Evolutionary conservation across 805 yeast genomes (phyloP).

Genomic region (Schizosaccharomyces osmophilus): DNA sequence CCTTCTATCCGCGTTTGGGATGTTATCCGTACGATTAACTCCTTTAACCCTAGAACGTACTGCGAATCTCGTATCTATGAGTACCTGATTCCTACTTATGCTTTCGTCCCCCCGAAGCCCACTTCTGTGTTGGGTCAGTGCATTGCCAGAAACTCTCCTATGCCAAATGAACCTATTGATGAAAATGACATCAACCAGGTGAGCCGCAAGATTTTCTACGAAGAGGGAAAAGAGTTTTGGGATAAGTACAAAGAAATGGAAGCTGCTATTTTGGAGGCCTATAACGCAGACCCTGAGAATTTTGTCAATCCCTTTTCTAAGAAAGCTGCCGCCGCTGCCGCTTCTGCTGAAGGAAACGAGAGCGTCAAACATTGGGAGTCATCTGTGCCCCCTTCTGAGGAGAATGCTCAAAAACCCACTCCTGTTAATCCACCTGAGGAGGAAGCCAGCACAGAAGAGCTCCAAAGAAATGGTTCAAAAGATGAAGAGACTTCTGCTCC

Average conservation of each 20-base stretch:
- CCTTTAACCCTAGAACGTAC: conserved; percentile 84
- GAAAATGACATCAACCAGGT: not conserved
- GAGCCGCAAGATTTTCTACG: not conserved
- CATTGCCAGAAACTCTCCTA: conserved; percentile 10
- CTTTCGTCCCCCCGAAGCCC: conserved; percentile 79
- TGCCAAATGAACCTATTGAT: not conserved
- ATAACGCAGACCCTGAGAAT: not conserved
- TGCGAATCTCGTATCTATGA: conserved; percentile 92
- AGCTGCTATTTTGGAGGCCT: not conserved
- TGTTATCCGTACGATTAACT: conserved; percentile 60
- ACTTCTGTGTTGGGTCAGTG: conserved; percentile 23
- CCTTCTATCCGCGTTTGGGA: conserved; percentile 86
- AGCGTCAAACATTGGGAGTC: not conserved
- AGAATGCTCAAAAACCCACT: too few relatives aligned
- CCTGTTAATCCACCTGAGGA: too few relatives aligned
- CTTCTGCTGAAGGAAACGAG: not conserved
- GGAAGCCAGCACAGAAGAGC: too few relatives aligned
- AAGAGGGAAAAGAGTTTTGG: not conserved
- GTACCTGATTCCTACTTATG: conserved; percentile 74
- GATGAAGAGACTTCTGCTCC: too few relatives aligned
- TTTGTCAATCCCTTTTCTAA: not conserved
- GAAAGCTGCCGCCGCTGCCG: not conserved
- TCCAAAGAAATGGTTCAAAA: too few relatives aligned
- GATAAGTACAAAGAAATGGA: not conserved
- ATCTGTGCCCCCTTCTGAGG: too few relatives aligned